Conservation (phyloP, 345 rosid genomes). For the Linum usitatissimum region DNA sequence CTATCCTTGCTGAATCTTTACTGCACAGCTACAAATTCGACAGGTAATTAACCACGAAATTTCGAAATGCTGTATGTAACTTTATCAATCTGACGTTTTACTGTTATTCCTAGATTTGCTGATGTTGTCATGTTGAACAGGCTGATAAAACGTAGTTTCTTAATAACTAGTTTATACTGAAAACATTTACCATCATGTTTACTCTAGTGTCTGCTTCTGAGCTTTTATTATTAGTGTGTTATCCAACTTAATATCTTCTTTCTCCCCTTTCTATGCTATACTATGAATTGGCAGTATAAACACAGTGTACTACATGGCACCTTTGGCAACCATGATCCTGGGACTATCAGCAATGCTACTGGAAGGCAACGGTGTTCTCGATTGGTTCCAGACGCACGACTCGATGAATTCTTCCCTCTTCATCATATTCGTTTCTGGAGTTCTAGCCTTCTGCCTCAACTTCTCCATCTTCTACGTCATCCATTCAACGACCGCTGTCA, state of each 20-base stretch:
- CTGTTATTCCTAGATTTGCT: too few species aligned
- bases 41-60: slow-evolving; percentile 36
- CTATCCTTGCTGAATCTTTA: slow-evolving; percentile 93
- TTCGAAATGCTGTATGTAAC: too few species aligned
- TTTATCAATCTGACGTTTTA: too few species aligned
- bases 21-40: slow-evolving; percentile 97
- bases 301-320: slow-evolving; percentile 99
- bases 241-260: slow-evolving; percentile 10
- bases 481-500: slow-evolving; percentile 98
- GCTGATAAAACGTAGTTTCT: too few species aligned
- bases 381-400: slow-evolving; percentile 66
- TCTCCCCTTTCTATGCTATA: slow-evolving; percentile 1
- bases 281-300: slow-evolving; percentile 44
- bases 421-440: slow-evolving; percentile 81
- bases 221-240: background rate
- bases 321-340: slow-evolving; percentile 90
- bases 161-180: too few species aligned
- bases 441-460: slow-evolving; percentile 91
- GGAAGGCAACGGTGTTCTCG: slow-evolving; percentile 73
- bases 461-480: slow-evolving; percentile 97
- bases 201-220: too few species aligned
- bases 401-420: slow-evolving; percentile 43
- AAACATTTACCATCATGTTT: too few species aligned
- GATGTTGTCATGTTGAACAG: too few species aligned
- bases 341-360: slow-evolving; percentile 74